phyloP scores from a whole-genome alignment of 2,329 filamentous ascomycete species.

The Aspergillus tanneri region DNA sequence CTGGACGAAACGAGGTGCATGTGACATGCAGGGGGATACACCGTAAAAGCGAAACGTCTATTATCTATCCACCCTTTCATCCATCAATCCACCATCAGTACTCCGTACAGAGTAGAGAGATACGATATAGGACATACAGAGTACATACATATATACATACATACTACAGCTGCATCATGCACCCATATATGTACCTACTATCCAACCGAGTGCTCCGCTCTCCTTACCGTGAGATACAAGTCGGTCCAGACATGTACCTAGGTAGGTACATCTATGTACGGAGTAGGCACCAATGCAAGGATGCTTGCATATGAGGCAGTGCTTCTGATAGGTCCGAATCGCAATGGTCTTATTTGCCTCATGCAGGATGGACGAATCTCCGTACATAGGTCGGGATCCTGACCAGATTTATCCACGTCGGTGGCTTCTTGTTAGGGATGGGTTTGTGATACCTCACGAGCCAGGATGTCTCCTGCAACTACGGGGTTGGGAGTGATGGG shows the following conservation, averaged over 20 bases:
- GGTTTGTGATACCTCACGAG: background rate
- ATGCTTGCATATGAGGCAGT: background rate
- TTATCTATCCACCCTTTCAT: no score
- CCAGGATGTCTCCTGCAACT: background rate
- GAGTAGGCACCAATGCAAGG: slow-evolving; percentile 6
- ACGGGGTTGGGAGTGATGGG: no score
- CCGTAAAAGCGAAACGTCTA: no score
- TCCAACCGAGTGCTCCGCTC: no score
- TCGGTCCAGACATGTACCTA: background rate
- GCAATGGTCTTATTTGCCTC: background rate
- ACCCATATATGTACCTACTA: background rate
- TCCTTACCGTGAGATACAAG: no score
- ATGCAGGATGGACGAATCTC: background rate
- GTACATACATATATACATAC: background rate
- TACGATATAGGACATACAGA: background rate
- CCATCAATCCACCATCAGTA: no score
- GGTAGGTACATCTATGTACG: background rate
- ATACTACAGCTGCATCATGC: background rate
- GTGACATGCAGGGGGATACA: no score
- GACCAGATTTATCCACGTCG: no score
- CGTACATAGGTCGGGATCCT: no score
- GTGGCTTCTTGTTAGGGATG: no score
- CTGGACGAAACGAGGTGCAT: no score
- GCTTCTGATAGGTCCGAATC: slow-evolving; percentile 3
- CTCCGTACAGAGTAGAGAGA: background rate